Base-by-base conservation (phyloP, 176 grass and related monocot species). In the Bonia amplexicaulis region DNA sequence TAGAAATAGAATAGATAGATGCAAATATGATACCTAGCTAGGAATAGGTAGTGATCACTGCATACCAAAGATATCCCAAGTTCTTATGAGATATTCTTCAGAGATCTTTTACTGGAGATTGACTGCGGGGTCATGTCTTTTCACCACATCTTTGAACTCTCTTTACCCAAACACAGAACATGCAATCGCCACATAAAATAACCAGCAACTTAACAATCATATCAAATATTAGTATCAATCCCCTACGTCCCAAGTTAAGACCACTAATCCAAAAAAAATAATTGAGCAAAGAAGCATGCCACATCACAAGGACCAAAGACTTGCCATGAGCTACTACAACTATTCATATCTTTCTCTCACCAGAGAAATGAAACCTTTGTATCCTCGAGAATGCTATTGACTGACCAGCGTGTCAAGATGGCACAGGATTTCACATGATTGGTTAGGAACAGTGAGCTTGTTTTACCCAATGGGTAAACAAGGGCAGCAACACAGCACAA, bases 341-440 rank as follows among this genome's bases (percentile, higher is more conserved):
- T 22, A 42, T 37, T 55, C 39, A 63, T 57, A 77, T 77, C 66
- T 62, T 51, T 62, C 58, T 37, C 57, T 39, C 66, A 73, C 45
- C 72, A 58, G 35, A 69, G 68, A 51, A 46, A 80, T n/a, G 76
- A 70, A 94, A 94, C 92, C 89, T 94, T 91, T 89, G 84, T 76
- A 85, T 94, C 82, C 61, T 80, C 92, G 87, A 94, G 69, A 37
- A 82, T 44, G 58, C 84, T 72, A 78, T 85, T 46, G 73, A 53
- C 39, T 58, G 73, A 23, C 59, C 80, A 44, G 39, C 62, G 85
- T 6, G 67, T 25, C 47, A 42, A 49, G 41, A 13, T 14, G 80
- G 69, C 85, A 87, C 89, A 87, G 42, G 85, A 77, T 91, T 91
- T 86, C 84, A 89, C 77, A 90, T 94, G 87, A 92, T 94, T 87